Base-by-base conservation (phyloP, 2,329 filamentous ascomycete genomes). In the Stagonosporopsis rhizophila region DNA sequence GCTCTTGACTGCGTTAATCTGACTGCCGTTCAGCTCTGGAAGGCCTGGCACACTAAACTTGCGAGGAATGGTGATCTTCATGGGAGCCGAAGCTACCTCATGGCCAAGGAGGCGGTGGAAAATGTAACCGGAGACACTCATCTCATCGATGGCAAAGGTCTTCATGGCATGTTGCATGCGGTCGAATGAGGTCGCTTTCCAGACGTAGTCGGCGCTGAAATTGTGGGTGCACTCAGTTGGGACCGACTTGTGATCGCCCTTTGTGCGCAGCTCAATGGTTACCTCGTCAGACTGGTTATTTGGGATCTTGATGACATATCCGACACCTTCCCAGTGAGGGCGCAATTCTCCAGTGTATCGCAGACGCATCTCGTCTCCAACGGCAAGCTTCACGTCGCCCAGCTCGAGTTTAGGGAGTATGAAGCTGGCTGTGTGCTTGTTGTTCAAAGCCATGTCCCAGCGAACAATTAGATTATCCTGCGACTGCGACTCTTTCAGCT, bases 91-190 rank as follows among this genome's bases (percentile, higher is more conserved):
- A 25, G 92, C 92, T 56, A 98, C 95, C 74, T 98, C 94, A 71
- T 98, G 92, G 50, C 95, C 95, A 28, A 99, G 86, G 20, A 99
- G 85, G 64, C 95, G 95, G 76, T 99, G 95, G 81, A 98, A 99
- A 63, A 99, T 96, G 78, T 97, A 99, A 34, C 95, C 95, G 20
- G 95, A 98, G 39, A 99, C 94, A 71, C 93, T 97, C 89, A 96
- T 91, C 77, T 99, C 95, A 67, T 99, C 94, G 40, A 98, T 88
- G 6, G 95, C 95, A 74, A 99, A 99, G 0, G 92, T 98, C 83
- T 97, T 98, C 94, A 99, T 98, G 51, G 95, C 96, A 64, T 93
- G 87, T 77, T 99, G 95, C 95, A 99, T 99, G 61, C 95, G 93
- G 72, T 99, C 95, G 74, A 99, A 99, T 0, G 94, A 98, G 0